These are phyloP conservation scores for Pseudocercospora crystallina DNA, from an alignment of 2,329 filamentous ascomycete species.

Conservation along the genomic window DNA sequence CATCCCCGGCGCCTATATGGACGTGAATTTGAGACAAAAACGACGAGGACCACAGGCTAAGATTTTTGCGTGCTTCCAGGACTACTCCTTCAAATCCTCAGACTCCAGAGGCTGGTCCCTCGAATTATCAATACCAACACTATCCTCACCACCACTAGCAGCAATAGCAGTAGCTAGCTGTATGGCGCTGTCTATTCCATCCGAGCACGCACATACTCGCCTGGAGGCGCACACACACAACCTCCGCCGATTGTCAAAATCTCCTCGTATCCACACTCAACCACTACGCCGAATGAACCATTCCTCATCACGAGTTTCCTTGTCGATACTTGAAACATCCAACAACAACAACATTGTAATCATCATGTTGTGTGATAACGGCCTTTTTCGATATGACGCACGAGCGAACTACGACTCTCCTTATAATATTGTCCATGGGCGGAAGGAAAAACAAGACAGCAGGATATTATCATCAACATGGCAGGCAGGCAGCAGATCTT, in stretches of 20 bases:
- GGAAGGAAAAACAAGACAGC: neutral
- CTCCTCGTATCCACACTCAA: no score
- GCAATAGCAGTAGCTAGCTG: constrained; percentile 6
- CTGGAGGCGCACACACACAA: no score
- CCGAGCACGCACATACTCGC: no score
- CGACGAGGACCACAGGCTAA: constrained; percentile 25
- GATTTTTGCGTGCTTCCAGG: constrained; percentile 26
- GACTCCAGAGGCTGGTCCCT: constrained; percentile 21
- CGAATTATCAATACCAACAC: constrained; percentile 18
- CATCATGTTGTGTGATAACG: constrained; percentile 1
- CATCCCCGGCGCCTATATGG: constrained; percentile 32
- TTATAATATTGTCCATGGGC: neutral
- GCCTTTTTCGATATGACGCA: constrained; percentile 8
- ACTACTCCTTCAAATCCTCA: constrained; percentile 21
- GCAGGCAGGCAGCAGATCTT: no score
- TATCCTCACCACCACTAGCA: no score
- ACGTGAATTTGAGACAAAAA: constrained; percentile 25
- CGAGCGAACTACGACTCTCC: constrained; percentile 12
- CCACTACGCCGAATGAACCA: no score
- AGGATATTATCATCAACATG: no score
- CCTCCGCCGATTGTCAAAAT: no score
- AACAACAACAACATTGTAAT: neutral
- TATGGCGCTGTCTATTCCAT: no score
- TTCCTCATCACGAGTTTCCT: constrained; percentile 5
- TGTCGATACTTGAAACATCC: constrained; percentile 9